Evolutionary conservation across 1,139 yeast genomes (phyloP), one percentile per base, ranked within the genome.

Genomic region (Martiniozyma asiatica): DNA sequence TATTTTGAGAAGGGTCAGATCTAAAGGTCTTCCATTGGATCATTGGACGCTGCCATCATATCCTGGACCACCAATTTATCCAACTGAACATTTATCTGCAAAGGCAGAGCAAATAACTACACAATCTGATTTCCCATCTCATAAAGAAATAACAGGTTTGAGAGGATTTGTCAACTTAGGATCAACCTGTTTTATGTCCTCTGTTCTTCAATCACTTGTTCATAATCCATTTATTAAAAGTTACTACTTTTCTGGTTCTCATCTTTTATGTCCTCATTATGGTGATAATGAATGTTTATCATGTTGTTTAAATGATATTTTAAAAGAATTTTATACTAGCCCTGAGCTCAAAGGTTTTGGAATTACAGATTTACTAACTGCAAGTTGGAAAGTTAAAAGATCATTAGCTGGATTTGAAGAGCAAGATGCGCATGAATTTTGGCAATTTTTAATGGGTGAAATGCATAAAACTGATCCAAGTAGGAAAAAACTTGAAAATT

Each of bases 371-470:
- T 56, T 87, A 27, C 59, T 87, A 33, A 67, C 70, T 24, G 79
- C 94, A 9, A 78, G 94, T 1, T 84, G 94, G 94, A 73, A 71
- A 45, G 74, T 78, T 34, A 80, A 82, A 45, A 69, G 77, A 42
- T 70, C 85, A 16, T 66, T 89, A 35, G 94, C 96, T 0, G 98
- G 98, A 1, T 85, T 85, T 41, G 80, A 89, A 29, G 96, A 89
- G 55, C 98, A 89, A 55, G 98, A 89, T 53, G 97, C 98, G 0
- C 98, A 89, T 55, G 98, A 89, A 53, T 89, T 87, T 53, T 76
- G 94, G 77, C 96, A 89, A 50, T 85, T 87, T 51, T 50, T 87
- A 19, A 61, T 87, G 27, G 81, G 87, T 51, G 94, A 84, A 53
- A 58, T 89, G 34, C 98, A 89, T 54, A 61, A 59, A 38, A 81